These are phyloP conservation scores for Zancudomyces culisetae DNA, from an alignment of 371 early-diverging fungal genomes.

Conservation along the genomic window DNA sequence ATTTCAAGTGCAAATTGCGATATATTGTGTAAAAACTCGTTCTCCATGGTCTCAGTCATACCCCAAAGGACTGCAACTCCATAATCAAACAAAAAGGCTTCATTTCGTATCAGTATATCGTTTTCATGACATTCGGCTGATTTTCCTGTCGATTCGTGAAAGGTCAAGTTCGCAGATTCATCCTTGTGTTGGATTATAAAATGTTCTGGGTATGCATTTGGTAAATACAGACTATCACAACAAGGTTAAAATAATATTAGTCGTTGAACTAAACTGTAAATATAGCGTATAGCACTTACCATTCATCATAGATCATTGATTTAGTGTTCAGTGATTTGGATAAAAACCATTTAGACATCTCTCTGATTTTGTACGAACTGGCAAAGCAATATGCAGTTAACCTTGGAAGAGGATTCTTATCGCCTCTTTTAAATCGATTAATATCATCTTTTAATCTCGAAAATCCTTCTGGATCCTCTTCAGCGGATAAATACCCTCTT, in stretches of 20 bases:
- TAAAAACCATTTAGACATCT: slow-evolving; percentile 27
- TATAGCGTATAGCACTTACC: too few species aligned
- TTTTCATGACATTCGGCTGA: slow-evolving; percentile 9
- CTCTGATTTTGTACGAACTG: slow-evolving; percentile 41
- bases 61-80: slow-evolving; percentile 94
- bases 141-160: slow-evolving; percentile 8
- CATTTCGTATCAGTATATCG: slow-evolving; percentile 28
- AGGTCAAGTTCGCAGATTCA: slow-evolving; percentile 12
- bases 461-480: slow-evolving; percentile 24
- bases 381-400: slow-evolving; percentile 87
- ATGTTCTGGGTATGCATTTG: not conserved
- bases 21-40: slow-evolving; percentile 51
- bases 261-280: too few species aligned
- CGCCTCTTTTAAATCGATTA: slow-evolving; percentile 42
- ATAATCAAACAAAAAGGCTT: slow-evolving; percentile 74
- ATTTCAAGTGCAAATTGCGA: slow-evolving; percentile 26
- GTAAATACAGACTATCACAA: slow-evolving; percentile 19
- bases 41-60: slow-evolving; percentile 67
- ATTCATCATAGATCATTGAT: slow-evolving; percentile 4
- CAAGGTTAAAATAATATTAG: too few species aligned
- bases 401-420: slow-evolving; percentile 42
- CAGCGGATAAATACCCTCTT: slow-evolving; percentile 18
- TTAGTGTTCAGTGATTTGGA: slow-evolving; percentile 23
- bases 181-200: not conserved
- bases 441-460: slow-evolving; percentile 27